Conservation (phyloP, 805 yeast species). For the Metschnikowia dekortorum region DNA sequence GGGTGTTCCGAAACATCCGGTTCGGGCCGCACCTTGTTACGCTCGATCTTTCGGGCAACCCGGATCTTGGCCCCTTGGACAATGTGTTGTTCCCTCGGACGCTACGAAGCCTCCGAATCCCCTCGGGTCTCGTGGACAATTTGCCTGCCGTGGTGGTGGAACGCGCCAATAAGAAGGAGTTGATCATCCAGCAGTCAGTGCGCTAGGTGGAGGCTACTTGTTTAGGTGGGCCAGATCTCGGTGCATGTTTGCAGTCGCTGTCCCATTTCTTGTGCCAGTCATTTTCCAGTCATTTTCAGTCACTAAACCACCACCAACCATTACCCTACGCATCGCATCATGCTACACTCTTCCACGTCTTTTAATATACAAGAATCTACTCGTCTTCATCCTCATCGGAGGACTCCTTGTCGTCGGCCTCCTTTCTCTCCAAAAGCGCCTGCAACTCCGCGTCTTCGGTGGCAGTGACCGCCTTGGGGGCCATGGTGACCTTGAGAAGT, state of each 20-base stretch:
- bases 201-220: no score
- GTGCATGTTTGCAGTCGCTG: no score
- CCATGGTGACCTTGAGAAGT: constrained; percentile 88
- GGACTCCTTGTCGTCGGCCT: constrained; percentile 79
- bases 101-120: constrained; percentile 32
- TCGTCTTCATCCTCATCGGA: constrained; percentile 70
- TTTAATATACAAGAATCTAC: constrained; percentile 15
- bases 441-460: constrained; percentile 97
- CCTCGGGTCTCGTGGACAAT: constrained; percentile 30
- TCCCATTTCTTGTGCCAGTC: no score
- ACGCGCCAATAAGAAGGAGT: constrained; percentile 34
- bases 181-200: constrained; percentile 28
- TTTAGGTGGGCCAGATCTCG: no score
- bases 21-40: constrained; percentile 31
- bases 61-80: constrained; percentile 35
- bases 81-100: constrained; percentile 35
- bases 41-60: constrained; percentile 40
- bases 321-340: no score
- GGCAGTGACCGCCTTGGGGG: constrained; percentile 98
- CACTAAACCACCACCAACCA: no score
- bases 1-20: constrained; percentile 32
- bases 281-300: no score
- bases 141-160: constrained; percentile 37
- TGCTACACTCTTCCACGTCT: no score
- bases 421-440: constrained; percentile 90